These are phyloP conservation scores for Bipolaris oryzae DNA, from an alignment of 2,329 filamentous ascomycete genomes.

Conservation along the genomic window DNA sequence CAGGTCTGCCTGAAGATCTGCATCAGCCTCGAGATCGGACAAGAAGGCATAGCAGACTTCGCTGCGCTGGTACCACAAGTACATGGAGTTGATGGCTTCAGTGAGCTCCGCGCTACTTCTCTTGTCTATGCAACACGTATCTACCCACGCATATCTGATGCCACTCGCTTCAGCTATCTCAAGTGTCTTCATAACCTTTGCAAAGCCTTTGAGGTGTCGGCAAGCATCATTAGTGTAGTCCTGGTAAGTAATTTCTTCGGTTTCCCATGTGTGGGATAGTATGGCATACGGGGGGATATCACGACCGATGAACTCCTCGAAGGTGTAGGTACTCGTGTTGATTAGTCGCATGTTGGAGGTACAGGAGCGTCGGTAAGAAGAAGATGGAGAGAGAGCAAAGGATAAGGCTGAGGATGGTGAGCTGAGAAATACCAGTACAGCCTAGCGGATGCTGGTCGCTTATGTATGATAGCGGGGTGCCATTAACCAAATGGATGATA, in stretches of 20 bases:
- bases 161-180: background rate
- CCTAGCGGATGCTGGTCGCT: too few relatives aligned
- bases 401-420: too few relatives aligned
- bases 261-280: background rate
- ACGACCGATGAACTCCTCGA: slow-evolving; percentile 1
- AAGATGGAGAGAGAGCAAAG: too few relatives aligned
- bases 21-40: background rate
- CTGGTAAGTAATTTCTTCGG: background rate
- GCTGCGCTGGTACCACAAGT: slow-evolving; percentile 15
- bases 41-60: slow-evolving; percentile 17
- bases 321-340: background rate
- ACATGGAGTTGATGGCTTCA: slow-evolving; percentile 21
- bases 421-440: too few relatives aligned
- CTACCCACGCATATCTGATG: background rate
- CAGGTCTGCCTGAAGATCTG: background rate
- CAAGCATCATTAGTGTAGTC: background rate
- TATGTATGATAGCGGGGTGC: too few relatives aligned
- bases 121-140: slow-evolving; percentile 19
- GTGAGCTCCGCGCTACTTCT: slow-evolving; percentile 15
- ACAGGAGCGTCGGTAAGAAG: too few relatives aligned
- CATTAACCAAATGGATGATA: too few relatives aligned
- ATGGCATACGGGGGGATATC: background rate
- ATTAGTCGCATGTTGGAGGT: slow-evolving; percentile 1
- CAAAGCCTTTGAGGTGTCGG: background rate
- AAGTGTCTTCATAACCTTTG: background rate